A percentile compares a stretch with the other conserved stretches of the same genome.
phyloP scores from a whole-genome alignment of 805 yeast genomes.

The Tetrapisispora iriomotensis region DNA sequence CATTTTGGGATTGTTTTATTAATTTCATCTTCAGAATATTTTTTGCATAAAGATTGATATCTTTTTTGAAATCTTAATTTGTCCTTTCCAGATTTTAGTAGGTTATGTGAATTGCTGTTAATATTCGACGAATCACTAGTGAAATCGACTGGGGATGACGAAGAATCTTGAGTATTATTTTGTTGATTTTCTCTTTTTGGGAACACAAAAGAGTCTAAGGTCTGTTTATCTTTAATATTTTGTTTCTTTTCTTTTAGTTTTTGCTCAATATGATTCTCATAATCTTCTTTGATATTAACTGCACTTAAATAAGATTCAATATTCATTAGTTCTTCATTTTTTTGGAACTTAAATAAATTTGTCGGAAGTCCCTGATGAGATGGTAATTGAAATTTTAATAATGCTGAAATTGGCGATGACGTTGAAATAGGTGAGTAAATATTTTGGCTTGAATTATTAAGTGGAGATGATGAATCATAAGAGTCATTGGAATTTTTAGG shows the following conservation, averaged over 20 bases:
- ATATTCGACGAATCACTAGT: no score
- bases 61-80: constrained; percentile 22
- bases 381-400: constrained; percentile 26
- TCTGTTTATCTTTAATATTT: no score
- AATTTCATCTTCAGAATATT: constrained; percentile 11
- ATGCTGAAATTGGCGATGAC: constrained; percentile 26
- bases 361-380: constrained; percentile 11
- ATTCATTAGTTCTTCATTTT: constrained; percentile 25
- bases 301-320: constrained; percentile 26
- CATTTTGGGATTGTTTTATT: constrained; percentile 40
- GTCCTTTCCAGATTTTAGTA: no score
- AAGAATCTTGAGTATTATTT: no score
- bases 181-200: constrained; percentile 7
- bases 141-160: no score
- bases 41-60: constrained; percentile 10
- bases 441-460: neutral
- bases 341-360: constrained; percentile 19
- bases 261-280: constrained; percentile 4
- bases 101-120: no score
- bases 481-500: constrained; percentile 1
- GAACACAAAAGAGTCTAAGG: constrained; percentile 9
- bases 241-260: neutral
- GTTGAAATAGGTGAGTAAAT: constrained; percentile 22
- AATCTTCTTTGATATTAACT: constrained; percentile 23
- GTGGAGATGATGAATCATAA: constrained; percentile 1